Evolutionary conservation across 2,329 filamentous ascomycete genomes (phyloP), one percentile per base, ranked within the genome.

Genomic region (Penicillium sp.): DNA sequence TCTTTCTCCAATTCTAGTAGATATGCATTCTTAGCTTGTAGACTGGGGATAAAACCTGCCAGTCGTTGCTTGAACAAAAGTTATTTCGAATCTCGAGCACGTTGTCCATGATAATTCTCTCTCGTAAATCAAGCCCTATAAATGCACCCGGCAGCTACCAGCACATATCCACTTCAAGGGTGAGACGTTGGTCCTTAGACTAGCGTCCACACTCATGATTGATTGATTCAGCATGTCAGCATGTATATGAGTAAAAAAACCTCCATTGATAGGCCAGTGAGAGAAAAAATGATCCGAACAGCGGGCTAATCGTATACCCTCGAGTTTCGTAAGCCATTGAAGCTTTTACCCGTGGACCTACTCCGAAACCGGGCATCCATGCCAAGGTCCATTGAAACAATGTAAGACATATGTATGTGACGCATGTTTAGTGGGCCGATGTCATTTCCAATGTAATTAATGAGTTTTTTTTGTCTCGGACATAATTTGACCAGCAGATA

Each of bases 31-130:
- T 56, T 56, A 29, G 45, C 25, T 35, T 35, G 25, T 27, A 23
- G 31, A 31, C 55, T 29, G 43, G 48, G 54, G 15, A 51, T 49
- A 56, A 14, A 25, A 54, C 43, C 44, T 43, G 46, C 48, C 29
- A 27, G 49, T 35, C 46, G 8, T 43, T 33, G n/a, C 37, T 50
- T 56, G 54, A 59, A 55, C 52, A 61, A 61, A 61, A 61, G 58
- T 57, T 55, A 25, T 50, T 44, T 46, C 47, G 33, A 31, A 47
- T 48, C 7, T 48, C 35, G 7, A 29, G n/a, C 18, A 20, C 35
- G 23, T 20, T 49, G 27, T 41, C n/a, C 4, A 6, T 48, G 14
- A 25, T 20, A 27, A 6, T 29, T 7, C 9, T 20, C 22, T 40
- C 2, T 22, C 8, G 33, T 40, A 40, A 40, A 6, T 22, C 18